Percentiles rank a stretch among this genome's conserved stretches.
phyloP scores from a whole-genome alignment of 2,329 filamentous ascomycete genomes.

The Emericellopsis cladophorae region DNA sequence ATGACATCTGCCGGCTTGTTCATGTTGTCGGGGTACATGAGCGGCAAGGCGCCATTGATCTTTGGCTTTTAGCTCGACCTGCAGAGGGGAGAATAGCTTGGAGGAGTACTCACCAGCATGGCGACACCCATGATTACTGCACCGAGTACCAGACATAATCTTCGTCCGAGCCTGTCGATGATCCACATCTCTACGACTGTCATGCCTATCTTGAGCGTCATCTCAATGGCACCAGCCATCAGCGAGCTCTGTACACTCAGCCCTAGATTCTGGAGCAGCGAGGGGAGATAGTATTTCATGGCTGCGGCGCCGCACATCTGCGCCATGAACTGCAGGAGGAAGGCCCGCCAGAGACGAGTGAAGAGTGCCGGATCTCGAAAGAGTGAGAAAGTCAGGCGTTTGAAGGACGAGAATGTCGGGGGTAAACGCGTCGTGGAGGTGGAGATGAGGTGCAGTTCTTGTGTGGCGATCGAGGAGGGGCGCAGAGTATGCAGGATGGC shows the following conservation, averaged over 20 bases:
- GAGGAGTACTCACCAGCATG: constrained; percentile 28
- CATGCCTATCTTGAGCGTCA: constrained; percentile 42
- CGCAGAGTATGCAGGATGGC: constrained; percentile 34
- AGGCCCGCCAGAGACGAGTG: constrained; percentile 41
- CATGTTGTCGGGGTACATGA: constrained; percentile 34
- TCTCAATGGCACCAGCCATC: constrained; percentile 42
- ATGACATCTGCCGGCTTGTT: constrained; percentile 33
- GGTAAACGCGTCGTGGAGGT: constrained; percentile 26
- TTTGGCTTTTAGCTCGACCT: constrained; percentile 10
- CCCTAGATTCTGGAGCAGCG: constrained; percentile 37
- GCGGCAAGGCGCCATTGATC: constrained; percentile 41
- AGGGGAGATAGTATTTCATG: constrained; percentile 48
- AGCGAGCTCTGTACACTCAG: constrained; percentile 32
- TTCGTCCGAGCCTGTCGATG: constrained; percentile 38
- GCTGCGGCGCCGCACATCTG: constrained; percentile 47
- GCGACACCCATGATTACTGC: constrained; percentile 38
- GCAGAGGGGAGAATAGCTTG: background rate
- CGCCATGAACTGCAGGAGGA: constrained; percentile 45
- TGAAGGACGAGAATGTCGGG: constrained; percentile 9
- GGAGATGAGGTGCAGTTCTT: constrained; percentile 32
- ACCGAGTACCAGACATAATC: constrained; percentile 33
- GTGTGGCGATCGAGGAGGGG: constrained; percentile 22
- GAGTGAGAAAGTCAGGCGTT: constrained; percentile 20
- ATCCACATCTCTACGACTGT: constrained; percentile 43
- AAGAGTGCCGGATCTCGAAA: constrained; percentile 35